These are phyloP conservation scores for Xylaria curta DNA, from an alignment of 495 filamentous ascomycete species.

Conservation along the genomic window DNA sequence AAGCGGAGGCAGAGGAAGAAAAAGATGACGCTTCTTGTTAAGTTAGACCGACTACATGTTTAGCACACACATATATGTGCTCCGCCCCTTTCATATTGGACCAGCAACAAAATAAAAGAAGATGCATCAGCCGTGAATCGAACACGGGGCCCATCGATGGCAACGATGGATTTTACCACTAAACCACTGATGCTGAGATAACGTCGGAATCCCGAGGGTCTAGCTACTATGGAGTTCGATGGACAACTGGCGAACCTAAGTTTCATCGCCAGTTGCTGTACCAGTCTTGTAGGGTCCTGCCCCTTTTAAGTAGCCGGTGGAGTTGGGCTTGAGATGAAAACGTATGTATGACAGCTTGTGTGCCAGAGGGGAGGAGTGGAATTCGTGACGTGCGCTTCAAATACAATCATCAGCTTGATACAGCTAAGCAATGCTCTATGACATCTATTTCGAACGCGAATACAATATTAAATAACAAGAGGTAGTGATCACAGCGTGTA, in stretches of 20 bases:
- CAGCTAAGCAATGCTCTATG: neutral
- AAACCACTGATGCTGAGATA: conserved; percentile 48
- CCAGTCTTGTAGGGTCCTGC: neutral
- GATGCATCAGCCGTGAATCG: conserved; percentile 56
- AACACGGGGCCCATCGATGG: conserved; percentile 60
- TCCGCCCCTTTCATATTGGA: neutral
- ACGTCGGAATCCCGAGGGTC: neutral
- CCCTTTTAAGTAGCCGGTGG: neutral
- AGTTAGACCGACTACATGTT: neutral
- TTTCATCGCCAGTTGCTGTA: neutral
- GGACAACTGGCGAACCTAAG: neutral
- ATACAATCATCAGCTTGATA: neutral
- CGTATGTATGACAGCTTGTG: neutral
- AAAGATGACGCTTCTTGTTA: too few relatives aligned
- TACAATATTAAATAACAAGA: too few relatives aligned
- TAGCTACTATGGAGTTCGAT: neutral
- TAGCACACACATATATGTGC: neutral
- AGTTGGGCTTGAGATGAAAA: neutral
- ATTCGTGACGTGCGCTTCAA: neutral
- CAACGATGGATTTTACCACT: conserved; percentile 62
- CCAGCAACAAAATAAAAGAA: neutral
- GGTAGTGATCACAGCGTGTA: neutral
- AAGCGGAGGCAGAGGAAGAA: too few relatives aligned
- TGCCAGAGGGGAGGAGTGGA: too few relatives aligned
- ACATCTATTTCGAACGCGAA: too few relatives aligned